phyloP scores from a whole-genome alignment of 208 protist genomes.

The Leishmania guyanensis region DNA sequence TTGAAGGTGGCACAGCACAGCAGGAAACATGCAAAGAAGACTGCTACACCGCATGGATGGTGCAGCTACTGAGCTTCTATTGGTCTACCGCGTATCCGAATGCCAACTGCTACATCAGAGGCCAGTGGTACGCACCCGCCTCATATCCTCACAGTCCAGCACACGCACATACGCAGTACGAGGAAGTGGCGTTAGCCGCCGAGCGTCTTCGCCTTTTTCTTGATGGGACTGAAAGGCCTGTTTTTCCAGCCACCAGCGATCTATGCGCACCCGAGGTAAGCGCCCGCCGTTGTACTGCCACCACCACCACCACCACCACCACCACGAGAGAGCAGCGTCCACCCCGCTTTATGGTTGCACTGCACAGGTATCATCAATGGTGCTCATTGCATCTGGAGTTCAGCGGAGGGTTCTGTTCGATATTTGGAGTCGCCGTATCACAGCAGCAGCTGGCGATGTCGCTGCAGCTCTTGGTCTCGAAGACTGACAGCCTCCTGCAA shows the following conservation, averaged over 20 bases:
- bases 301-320: neutral
- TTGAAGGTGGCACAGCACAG: neutral
- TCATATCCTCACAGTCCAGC: neutral
- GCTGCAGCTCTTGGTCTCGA: conserved; percentile 73
- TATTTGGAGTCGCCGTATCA: neutral
- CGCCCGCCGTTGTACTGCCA: neutral
- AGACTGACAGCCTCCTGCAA: conserved; percentile 75
- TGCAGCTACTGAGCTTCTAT: neutral
- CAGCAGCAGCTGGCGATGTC: conserved; percentile 59
- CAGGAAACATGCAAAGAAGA: neutral
- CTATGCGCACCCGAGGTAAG: neutral
- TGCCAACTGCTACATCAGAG: neutral
- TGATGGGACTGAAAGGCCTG: neutral
- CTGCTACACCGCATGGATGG: neutral
- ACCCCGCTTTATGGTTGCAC: neutral
- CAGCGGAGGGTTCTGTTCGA: neutral
- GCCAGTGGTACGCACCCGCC: neutral
- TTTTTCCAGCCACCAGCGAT: neutral
- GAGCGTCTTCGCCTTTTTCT: neutral
- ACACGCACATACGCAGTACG: neutral
- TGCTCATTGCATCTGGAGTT: neutral
- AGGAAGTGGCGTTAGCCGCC: neutral
- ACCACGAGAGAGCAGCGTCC: neutral
- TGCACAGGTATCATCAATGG: neutral
- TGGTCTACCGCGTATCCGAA: neutral